Conservation (phyloP, 176 grass and related monocot species). For the Echinochloa phyllopogon region DNA sequence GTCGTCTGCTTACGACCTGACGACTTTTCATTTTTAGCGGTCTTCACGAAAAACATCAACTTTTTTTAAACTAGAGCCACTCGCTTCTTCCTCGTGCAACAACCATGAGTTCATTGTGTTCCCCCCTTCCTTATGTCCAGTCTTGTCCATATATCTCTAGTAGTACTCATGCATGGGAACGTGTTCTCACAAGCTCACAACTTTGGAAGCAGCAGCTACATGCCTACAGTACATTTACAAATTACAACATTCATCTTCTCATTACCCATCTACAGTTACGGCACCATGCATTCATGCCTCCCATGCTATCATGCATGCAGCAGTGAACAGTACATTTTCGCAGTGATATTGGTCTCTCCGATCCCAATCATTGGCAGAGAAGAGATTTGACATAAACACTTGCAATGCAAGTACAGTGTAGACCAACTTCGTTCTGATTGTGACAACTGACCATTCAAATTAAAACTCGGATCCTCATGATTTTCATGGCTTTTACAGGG, state of each 20-base stretch:
- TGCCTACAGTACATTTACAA: background rate
- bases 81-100: no score
- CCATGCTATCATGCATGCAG: background rate
- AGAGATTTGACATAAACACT: conserved; percentile 40
- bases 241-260: background rate
- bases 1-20: background rate
- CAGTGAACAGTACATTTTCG: background rate
- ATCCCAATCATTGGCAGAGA: conserved; percentile 47
- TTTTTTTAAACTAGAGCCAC: background rate
- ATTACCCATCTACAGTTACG: background rate
- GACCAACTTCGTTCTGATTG: background rate
- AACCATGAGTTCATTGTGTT: background rate
- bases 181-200: background rate
- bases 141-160: background rate
- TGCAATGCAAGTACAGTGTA: background rate
- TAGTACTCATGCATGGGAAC: no score
- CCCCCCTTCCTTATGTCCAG: background rate
- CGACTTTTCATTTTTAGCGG: background rate
- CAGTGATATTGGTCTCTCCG: conserved; percentile 1
- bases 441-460: background rate
- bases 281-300: conserved; percentile 4
- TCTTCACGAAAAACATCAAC: background rate
- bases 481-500: conserved; percentile 45
- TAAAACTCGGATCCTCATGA: background rate
- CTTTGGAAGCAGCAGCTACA: background rate